phyloP scores from a whole-genome alignment of 176 grass and related monocot genomes.

The Pontederia paniculata region DNA sequence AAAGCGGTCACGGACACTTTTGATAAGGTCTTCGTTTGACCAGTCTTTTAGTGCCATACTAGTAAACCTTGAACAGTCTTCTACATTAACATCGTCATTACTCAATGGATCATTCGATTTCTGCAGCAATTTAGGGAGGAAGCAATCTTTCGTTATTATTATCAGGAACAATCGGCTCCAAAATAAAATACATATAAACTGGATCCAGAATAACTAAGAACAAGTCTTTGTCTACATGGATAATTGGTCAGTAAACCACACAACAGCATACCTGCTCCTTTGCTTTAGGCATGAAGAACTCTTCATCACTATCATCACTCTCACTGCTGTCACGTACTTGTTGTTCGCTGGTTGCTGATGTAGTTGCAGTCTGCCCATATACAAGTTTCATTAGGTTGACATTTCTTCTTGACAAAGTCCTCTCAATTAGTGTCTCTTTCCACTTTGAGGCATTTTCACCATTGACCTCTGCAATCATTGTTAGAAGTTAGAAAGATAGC shows the following conservation, averaged over 20 bases:
- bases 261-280: conserved; percentile 23
- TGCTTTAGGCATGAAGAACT: conserved; percentile 75
- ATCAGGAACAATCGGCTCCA: background rate
- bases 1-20: conserved; percentile 67
- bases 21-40: conserved; percentile 59
- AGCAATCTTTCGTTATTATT: conserved; percentile 13
- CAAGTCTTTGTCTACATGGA: background rate
- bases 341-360: conserved; percentile 7
- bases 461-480: conserved; percentile 36
- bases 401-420: conserved; percentile 41
- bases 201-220: background rate
- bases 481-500: conserved; percentile 6
- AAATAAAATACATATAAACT: background rate
- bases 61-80: conserved; percentile 80
- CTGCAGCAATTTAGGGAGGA: conserved; percentile 37
- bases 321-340: conserved; percentile 29
- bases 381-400: conserved; percentile 81
- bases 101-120: conserved; percentile 36
- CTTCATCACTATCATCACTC: conserved; percentile 51
- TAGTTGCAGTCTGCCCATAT: conserved; percentile 41
- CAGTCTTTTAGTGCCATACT: conserved; percentile 59
- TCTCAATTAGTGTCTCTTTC: conserved; percentile 71
- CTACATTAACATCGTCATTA: conserved; percentile 44
- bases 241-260: background rate
- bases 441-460: conserved; percentile 62